Conservation (phyloP, 352 stramenopile species). For the Chrysophaeum taylorii region DNA sequence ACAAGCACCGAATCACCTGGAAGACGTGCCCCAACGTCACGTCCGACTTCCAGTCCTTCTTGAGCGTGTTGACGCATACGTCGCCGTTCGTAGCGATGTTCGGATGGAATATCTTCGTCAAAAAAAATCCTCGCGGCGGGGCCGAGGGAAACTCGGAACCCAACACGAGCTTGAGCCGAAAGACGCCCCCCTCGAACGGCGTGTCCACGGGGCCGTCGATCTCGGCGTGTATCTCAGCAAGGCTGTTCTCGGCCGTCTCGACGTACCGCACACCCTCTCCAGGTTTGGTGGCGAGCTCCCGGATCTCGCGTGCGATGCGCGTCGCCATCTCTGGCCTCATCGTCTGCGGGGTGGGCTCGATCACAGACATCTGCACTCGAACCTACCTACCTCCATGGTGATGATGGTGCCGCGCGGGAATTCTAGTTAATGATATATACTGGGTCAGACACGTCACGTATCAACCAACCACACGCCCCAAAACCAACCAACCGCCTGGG, state of each 20-base stretch:
- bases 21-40: slow-evolving; percentile 91
- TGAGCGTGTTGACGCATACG: slow-evolving; percentile 99
- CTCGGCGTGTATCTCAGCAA: slow-evolving; percentile 84
- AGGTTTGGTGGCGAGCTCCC: slow-evolving; percentile 68
- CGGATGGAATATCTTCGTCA: slow-evolving; percentile 99
- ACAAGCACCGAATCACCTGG: slow-evolving; percentile 91
- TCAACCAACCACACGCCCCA: no score
- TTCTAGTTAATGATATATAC: no score
- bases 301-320: slow-evolving; percentile 77
- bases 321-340: slow-evolving; percentile 77
- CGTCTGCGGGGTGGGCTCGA: no score
- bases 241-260: slow-evolving; percentile 71
- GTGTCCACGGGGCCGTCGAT: slow-evolving; percentile 88
- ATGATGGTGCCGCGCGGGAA: no score
- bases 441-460: no score
- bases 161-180: slow-evolving; percentile 87
- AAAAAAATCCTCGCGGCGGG: slow-evolving; percentile 77
- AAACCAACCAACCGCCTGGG: no score
- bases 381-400: no score
- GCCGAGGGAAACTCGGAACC: slow-evolving; percentile 61
- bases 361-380: no score
- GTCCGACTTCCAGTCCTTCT: slow-evolving; percentile 89
- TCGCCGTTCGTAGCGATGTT: slow-evolving; percentile 92
- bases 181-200: slow-evolving; percentile 89
- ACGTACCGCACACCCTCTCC: slow-evolving; percentile 80